Base-by-base conservation (phyloP, 2,329 filamentous ascomycete genomes). In the Phaeosphaeriaceae sp. region DNA sequence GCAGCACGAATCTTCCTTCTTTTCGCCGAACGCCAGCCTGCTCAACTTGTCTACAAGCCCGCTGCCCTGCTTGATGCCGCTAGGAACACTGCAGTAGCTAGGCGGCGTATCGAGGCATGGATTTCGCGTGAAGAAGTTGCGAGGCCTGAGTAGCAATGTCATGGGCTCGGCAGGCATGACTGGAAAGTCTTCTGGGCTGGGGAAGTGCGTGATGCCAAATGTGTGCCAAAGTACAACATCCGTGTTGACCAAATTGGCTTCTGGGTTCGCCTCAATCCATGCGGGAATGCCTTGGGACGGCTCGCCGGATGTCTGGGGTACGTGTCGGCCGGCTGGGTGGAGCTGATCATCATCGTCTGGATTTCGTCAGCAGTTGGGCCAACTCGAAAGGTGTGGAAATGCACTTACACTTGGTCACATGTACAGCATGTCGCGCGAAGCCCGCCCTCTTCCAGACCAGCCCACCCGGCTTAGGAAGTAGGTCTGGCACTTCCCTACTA, bases 151-250 rank as follows among this genome's bases (percentile, higher is more conserved):
- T 36, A 96, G 83, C 66, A 96, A 81, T 1, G 88, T 91, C 85
- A 97, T 93, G 0, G 91, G 91, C 81, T 83, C 78, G 42, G 87
- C 90, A 0, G 92, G 92, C 93, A 97, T 97, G 67, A 97, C 84
- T 27, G 93, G 93, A 81, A 92, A 97, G 77, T 97, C 93, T 74
- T 97, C 93, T 0, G 93, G 92, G 0, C 91, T 82, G 0, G 93
- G 93, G 82, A 97, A 94, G 75, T 97, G 93, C 0, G 90, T 94
- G 36, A 97, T 83, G 36, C 93, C 93, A 71, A 97, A 97, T 0
- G 92, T 96, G 79, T 97, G 93, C 93, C 93, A 97, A 17, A 97
- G 85, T 1, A 97, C 93, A 27, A 97, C 81, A 74, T 97, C 91
- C 0, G 88, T 91, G 81, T 97, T 90, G 54, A 90, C 91, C 65